These are phyloP conservation scores for Didymella segeticola DNA, from an alignment of 2,329 filamentous ascomycete species.

Conservation along the genomic window DNA sequence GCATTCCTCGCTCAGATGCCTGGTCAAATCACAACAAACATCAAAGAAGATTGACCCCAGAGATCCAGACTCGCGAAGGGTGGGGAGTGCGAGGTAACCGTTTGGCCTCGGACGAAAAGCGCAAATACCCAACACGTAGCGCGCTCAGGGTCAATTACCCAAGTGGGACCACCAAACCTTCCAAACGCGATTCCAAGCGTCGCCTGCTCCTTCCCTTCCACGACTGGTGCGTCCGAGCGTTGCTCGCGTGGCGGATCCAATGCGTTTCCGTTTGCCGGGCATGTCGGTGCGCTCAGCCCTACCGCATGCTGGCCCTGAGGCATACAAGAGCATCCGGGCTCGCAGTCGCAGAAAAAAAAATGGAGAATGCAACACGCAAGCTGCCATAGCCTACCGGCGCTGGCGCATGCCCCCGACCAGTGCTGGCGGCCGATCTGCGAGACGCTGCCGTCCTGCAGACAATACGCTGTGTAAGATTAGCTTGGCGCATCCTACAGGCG, in stretches of 20 bases:
- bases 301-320: neutral
- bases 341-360: neutral
- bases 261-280: neutral
- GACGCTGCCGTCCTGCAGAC: neutral
- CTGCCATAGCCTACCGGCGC: neutral
- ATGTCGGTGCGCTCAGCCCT: conserved; percentile 3
- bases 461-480: neutral
- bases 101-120: conserved; percentile 4
- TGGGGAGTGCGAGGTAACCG: neutral
- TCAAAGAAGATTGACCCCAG: neutral
- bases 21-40: neutral
- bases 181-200: neutral
- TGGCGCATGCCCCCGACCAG: neutral
- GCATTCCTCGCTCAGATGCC: neutral
- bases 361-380: conserved; percentile 2
- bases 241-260: neutral
- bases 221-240: neutral
- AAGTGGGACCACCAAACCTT: neutral
- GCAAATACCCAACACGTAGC: neutral
- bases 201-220: neutral
- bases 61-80: neutral
- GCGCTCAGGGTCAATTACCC: neutral
- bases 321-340: conserved; percentile 5
- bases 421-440: conserved; percentile 1
- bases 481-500: conserved; percentile 2